These are phyloP conservation scores for Ophiosphaerella herpotricha DNA, from an alignment of 2,329 filamentous ascomycete species.

Conservation along the genomic window DNA sequence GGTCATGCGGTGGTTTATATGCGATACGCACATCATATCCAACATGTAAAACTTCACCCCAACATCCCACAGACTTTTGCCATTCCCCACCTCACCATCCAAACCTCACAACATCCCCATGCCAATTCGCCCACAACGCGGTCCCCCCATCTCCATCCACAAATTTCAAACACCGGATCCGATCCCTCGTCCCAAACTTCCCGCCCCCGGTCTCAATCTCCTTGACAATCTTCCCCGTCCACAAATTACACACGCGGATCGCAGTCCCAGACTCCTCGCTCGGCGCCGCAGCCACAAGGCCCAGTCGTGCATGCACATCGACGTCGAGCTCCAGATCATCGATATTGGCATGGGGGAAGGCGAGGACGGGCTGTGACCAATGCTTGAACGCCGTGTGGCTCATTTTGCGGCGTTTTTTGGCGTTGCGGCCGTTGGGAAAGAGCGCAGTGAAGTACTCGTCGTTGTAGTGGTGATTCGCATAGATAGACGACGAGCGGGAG, in stretches of 20 bases:
- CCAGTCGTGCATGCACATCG: conserved; percentile 33
- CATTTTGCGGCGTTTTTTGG: conserved; percentile 19
- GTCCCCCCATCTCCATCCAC: conserved; percentile 27
- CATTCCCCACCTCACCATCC: conserved; percentile 9
- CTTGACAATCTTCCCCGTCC: conserved; percentile 34
- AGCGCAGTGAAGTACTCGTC: conserved; percentile 15
- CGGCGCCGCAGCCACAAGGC: conserved; percentile 41
- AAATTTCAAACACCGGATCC: conserved; percentile 35
- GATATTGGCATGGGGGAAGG: conserved; percentile 31
- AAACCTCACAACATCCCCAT: conserved; percentile 24
- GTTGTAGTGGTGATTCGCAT: conserved; percentile 19
- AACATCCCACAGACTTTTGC: too few species aligned
- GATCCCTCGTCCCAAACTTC: not conserved
- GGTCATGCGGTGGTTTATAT: too few species aligned
- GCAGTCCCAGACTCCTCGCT: conserved; percentile 19
- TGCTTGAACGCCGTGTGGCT: conserved; percentile 8
- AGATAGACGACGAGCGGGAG: not conserved
- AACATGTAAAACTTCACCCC: too few species aligned
- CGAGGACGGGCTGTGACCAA: conserved; percentile 35
- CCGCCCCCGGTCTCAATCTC: conserved; percentile 15
- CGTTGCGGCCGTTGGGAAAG: conserved; percentile 9
- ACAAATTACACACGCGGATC: conserved; percentile 39
- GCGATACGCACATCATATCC: too few species aligned
- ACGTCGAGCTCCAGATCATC: conserved; percentile 34
- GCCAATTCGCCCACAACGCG: conserved; percentile 31